Base-by-base conservation (phyloP, 2,329 filamentous ascomycete genomes). In the Tolypocladium tundrense region DNA sequence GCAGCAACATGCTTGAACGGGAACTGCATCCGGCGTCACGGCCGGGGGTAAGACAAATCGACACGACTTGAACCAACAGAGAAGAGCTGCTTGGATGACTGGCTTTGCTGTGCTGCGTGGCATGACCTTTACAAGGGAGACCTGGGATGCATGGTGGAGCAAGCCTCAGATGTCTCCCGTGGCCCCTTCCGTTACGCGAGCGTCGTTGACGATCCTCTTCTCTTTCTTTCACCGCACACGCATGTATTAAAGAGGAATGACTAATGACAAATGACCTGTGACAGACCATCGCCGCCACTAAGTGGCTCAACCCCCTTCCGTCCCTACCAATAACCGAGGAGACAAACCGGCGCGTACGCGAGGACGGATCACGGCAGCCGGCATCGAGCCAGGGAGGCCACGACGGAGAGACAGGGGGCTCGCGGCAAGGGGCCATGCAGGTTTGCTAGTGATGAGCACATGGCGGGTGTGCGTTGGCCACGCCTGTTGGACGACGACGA, bases 131-230 rank as follows among this genome's bases (percentile, higher is more conserved):
- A 24, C 42, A 39, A 7, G 52, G 50, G 53, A 43, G 65, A 60
- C 58, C 62, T 62, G 61, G 67, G 61, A 67, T 69, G 68, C 67
- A 67, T 64, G 59, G 13, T 61, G 62, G 63, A 62, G 61, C 61
- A 41, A 54, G 60, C 60, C 64, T 62, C 55, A 19, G 60, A 60
- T 60, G 55, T 53, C 60, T 62, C 60, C 59, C 55, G 57, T 62
- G 57, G 42, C 54, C 45, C 53, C 53, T 57, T 57, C 37, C 31
- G 8, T 35, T 21, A 6, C 19, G 31, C 48, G 31, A 51, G 31
- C 48, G 45, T 48, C 9, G 45, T 48, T 48, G 24, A 10, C 24
- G 16, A 31, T 19, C 21, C 37, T 41, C 48, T 50, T 52, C 19
- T 7, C 42, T 19, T 19, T 35, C 48, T 39, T 43, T 41, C 50